Evolutionary conservation across 805 yeast species (phyloP).

Genomic region (Barnettozyma populi): DNA sequence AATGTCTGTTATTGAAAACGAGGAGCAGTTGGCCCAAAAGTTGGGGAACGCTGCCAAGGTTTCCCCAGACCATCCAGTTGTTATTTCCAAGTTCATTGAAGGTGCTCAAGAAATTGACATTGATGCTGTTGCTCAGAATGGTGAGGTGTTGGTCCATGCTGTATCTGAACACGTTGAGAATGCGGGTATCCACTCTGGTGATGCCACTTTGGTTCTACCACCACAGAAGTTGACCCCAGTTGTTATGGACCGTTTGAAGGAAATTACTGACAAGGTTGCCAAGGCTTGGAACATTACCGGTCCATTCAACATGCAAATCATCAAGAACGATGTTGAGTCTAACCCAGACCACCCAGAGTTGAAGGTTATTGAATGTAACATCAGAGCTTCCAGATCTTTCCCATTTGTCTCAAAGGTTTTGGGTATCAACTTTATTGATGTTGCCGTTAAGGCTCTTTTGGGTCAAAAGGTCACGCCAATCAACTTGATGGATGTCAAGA

Average conservation of each 20-base stretch:
- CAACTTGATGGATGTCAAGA: constrained; percentile 71
- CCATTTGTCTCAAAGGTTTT: constrained; percentile 97
- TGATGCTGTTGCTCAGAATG: constrained; percentile 92
- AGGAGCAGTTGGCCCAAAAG: constrained; percentile 75
- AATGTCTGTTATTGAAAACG: constrained; percentile 85
- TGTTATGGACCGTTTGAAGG: constrained; percentile 69
- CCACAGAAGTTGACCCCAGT: constrained; percentile 73
- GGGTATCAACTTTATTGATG: constrained; percentile 91
- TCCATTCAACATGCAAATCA: constrained; percentile 97
- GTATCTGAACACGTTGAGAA: constrained; percentile 97
- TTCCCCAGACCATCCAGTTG: constrained; percentile 95
- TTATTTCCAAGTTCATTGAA: constrained; percentile 90
- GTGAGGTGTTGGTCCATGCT: constrained; percentile 87
- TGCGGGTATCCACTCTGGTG: constrained; percentile 99
- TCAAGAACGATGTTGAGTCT: constrained; percentile 63
- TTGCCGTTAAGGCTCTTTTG: constrained; percentile 84
- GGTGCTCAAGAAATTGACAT: constrained; percentile 97
- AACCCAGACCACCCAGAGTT: constrained; percentile 55
- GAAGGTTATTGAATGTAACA: constrained; percentile 97
- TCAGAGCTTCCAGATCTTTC: constrained; percentile 98
- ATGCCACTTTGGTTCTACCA: constrained; percentile 91
- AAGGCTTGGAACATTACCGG: constrained; percentile 94
- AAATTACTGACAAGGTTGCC: constrained; percentile 90
- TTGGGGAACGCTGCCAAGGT: constrained; percentile 86
- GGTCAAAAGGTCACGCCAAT: constrained; percentile 64